Evolutionary conservation across 805 yeast species (phyloP).

Genomic region (Suhomyces tanzawaensis): DNA sequence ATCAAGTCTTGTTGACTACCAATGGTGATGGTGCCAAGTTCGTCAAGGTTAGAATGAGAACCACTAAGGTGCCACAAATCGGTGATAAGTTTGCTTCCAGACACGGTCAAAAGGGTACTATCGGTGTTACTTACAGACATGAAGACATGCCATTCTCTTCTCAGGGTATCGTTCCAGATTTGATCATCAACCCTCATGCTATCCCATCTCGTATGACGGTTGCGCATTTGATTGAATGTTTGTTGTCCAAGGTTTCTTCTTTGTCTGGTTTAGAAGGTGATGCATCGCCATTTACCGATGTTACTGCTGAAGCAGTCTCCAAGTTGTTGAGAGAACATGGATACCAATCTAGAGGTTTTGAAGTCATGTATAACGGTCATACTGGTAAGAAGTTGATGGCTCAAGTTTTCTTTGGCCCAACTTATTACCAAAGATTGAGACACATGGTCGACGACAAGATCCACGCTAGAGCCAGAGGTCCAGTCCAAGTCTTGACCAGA

Average conservation of each 20-base stretch:
- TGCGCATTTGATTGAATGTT: slow-evolving; percentile 98
- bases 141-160: slow-evolving; percentile 98
- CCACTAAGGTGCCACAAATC: slow-evolving; percentile 97
- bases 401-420: slow-evolving; percentile 99
- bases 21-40: slow-evolving; percentile 98
- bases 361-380: slow-evolving; percentile 98
- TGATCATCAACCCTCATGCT: slow-evolving; percentile 98
- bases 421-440: slow-evolving; percentile 96
- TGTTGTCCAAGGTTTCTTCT: slow-evolving; percentile 91
- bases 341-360: slow-evolving; percentile 97
- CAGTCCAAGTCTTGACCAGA: slow-evolving; percentile 94
- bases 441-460: slow-evolving; percentile 99
- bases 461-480: slow-evolving; percentile 99
- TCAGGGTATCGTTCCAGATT: slow-evolving; percentile 96
- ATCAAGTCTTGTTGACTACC: slow-evolving; percentile 93
- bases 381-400: slow-evolving; percentile 98
- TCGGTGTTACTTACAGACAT: slow-evolving; percentile 97
- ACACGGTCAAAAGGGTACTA: slow-evolving; percentile 99
- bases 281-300: slow-evolving; percentile 98
- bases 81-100: slow-evolving; percentile 99
- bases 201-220: slow-evolving; percentile 99
- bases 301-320: slow-evolving; percentile 96
- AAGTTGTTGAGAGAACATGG: slow-evolving; percentile 91
- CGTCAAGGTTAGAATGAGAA: slow-evolving; percentile 98
- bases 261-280: slow-evolving; percentile 97